Evolutionary conservation across 805 yeast genomes (phyloP).

Genomic region (Ogataea saltuana): DNA sequence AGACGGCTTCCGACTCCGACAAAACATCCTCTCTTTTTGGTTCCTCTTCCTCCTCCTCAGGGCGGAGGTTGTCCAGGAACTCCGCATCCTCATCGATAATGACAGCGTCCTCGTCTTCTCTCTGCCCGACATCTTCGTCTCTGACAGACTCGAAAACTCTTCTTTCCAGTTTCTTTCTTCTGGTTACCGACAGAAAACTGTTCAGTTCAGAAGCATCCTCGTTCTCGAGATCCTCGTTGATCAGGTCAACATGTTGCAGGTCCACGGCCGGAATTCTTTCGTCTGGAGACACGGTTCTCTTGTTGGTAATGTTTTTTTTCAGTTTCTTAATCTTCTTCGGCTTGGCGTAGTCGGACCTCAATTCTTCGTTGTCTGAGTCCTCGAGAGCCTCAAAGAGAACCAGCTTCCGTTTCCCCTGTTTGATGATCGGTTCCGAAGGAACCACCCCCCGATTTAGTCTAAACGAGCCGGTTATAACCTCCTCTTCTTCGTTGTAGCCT

Average conservation of each 20-base stretch:
- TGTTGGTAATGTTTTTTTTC: conserved; percentile 15
- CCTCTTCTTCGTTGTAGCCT: conserved; percentile 24
- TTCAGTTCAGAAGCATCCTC: conserved; percentile 31
- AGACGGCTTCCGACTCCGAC: too few relatives aligned
- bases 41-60: conserved; percentile 18
- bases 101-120: conserved; percentile 20
- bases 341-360: conserved; percentile 17
- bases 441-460: conserved; percentile 26
- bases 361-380: conserved; percentile 19
- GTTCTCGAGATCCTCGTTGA: conserved; percentile 28
- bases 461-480: conserved; percentile 25
- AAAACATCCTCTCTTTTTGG: neutral
- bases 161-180: conserved; percentile 31
- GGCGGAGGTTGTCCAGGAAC: conserved; percentile 33
- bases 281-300: conserved; percentile 22
- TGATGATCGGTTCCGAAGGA: conserved; percentile 3
- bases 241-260: conserved; percentile 31
- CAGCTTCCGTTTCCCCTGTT: conserved; percentile 14
- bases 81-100: conserved; percentile 39
- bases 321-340: conserved; percentile 28
- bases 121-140: conserved; percentile 4
- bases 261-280: conserved; percentile 22
- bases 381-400: conserved; percentile 19
- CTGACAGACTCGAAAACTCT: conserved; percentile 3
- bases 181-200: conserved; percentile 31